These are phyloP conservation scores for Achlya hypogyna DNA, from an alignment of 352 stramenopile genomes.

Conservation along the genomic window DNA sequence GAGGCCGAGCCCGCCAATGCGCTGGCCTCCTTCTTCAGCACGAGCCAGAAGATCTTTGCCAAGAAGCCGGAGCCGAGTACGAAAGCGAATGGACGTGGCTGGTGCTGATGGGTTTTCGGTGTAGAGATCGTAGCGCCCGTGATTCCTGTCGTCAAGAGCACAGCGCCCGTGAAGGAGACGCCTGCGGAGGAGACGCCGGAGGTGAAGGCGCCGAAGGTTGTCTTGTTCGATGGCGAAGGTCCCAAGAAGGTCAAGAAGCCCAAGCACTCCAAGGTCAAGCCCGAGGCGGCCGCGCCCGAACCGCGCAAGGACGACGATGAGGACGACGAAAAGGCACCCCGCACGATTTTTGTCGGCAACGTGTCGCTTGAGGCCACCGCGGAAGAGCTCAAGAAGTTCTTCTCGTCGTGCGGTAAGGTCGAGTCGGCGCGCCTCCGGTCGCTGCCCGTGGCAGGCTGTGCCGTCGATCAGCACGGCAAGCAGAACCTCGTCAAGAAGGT, in stretches of 20 bases:
- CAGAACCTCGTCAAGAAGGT: constrained; percentile 90
- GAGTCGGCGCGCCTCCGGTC: constrained; percentile 80
- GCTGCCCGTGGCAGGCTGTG: constrained; percentile 75
- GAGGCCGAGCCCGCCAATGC: background rate
- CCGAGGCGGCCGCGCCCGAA: background rate
- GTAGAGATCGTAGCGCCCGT: background rate
- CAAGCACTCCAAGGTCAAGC: constrained; percentile 22
- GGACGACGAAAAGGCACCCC: constrained; percentile 54
- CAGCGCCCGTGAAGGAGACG: background rate
- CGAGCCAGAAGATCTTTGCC: constrained; percentile 16
- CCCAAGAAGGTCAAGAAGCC: constrained; percentile 21
- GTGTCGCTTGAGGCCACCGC: constrained; percentile 76
- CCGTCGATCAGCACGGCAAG: constrained; percentile 79
- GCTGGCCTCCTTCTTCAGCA: constrained; percentile 17
- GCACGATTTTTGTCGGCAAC: constrained; percentile 90
- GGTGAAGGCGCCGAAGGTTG: background rate
- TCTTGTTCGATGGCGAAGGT: background rate
- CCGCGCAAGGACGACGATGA: constrained; percentile 5
- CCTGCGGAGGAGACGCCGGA: background rate
- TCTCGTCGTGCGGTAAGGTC: constrained; percentile 76
- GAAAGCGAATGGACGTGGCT: background rate
- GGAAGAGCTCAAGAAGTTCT: constrained; percentile 76
- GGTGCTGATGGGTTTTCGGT: background rate
- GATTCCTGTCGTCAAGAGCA: background rate
- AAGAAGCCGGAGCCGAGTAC: constrained; percentile 11